Conservation (phyloP, 1,139 yeast genomes). For the Scheffersomyces illinoinensis region DNA sequence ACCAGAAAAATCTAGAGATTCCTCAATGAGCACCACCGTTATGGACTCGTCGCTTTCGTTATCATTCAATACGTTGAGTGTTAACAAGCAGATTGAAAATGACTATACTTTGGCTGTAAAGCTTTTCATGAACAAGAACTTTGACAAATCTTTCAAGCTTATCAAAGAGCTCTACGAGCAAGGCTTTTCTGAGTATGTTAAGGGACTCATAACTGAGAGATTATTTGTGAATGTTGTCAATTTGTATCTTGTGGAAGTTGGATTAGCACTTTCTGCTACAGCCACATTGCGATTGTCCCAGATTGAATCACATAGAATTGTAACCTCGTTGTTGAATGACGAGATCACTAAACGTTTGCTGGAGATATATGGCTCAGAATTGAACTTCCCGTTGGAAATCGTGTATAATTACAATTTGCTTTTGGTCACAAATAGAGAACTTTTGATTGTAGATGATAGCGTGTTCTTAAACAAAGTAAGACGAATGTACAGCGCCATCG, state of each 20-base stretch:
- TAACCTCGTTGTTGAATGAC: constrained; percentile 19
- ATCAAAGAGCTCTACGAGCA: constrained; percentile 24
- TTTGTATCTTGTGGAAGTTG: constrained; percentile 39
- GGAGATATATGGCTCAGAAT: constrained; percentile 18
- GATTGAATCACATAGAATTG: background rate
- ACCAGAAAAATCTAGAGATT: background rate
- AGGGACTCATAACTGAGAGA: constrained; percentile 28
- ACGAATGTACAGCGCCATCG: constrained; percentile 10
- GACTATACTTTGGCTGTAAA: constrained; percentile 41
- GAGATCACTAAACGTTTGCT: constrained; percentile 24
- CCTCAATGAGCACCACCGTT: background rate
- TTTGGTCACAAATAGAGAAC: constrained; percentile 21
- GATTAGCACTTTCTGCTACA: constrained; percentile 19
- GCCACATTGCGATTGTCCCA: background rate
- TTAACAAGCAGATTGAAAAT: constrained; percentile 21
- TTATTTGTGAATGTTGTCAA: constrained; percentile 35
- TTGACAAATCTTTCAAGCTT: constrained; percentile 33
- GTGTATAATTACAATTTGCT: constrained; percentile 36
- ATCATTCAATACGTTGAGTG: constrained; percentile 3
- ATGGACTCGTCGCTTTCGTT: constrained; percentile 7
- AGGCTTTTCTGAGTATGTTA: constrained; percentile 22
- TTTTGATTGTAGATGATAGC: constrained; percentile 8
- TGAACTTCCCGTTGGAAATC: constrained; percentile 34
- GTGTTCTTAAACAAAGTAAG: constrained; percentile 8
- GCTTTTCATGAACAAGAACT: constrained; percentile 41